Evolutionary conservation across 495 filamentous ascomycete genomes (phyloP), one percentile per base, ranked within the genome.

Genomic region (Penicillium cinerascens): DNA sequence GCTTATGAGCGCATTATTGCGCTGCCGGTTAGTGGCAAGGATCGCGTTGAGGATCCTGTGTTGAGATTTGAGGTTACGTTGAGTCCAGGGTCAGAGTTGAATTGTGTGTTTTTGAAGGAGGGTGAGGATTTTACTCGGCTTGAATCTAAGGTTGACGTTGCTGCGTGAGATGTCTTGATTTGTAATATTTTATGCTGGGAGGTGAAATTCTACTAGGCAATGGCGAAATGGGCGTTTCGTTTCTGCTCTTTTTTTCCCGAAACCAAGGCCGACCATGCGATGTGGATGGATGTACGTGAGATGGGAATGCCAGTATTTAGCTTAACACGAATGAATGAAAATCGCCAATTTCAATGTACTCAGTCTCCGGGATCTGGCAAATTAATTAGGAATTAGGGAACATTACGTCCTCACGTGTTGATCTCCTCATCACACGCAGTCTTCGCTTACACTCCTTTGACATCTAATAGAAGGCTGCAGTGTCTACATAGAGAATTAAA

Each of bases 1-100:
- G 75, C 71, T 42, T 87, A 84, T 64, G 75, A 81, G 38, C 54
- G 66, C 40, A 68, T 87, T 39, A 67, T 65, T 47, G 68, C 66
- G 6, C 13, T 70, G 29, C 68, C 71, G 18, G 60, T 60, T 16
- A 58, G 41, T 37, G 72, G 71, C 1, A 63, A 68, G 50, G 59
- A 68, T 43, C 33, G 33, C 11, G 70, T 73, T 38, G 67, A 71
- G 44, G 70, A 76, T 56, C 71, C 71, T 6, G 47, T 49, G 22
- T 29, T 76, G 52, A 44, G 52, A 37, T 74, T 69, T 47, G 72
- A 76, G 56, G 67, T 76, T 36, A 74, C 71, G 2, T 48, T 76
- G 0, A 72, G 66, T 49, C 72, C 72, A 3, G 72, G 65, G 27
- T 52, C 64, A 15, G 71, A 74, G 59, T 52, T 76, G 49, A 74